These are phyloP conservation scores for Coix lacrymajobi DNA, from an alignment of 176 grass and related monocot species.

Conservation along the genomic window DNA sequence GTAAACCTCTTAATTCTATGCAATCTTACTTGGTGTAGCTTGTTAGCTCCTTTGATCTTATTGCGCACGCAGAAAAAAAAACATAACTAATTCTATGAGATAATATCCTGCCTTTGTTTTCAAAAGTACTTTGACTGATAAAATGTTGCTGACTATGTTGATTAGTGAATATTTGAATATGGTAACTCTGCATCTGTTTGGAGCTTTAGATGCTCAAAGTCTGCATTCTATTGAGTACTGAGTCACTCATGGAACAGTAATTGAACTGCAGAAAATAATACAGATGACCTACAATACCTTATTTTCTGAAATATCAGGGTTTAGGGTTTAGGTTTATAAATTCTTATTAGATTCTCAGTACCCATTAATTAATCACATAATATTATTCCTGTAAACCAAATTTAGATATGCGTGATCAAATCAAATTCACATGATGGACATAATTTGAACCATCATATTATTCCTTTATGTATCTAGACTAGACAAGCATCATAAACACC, in stretches of 20 bases:
- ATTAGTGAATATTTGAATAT: background rate
- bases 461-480: constrained; percentile 1
- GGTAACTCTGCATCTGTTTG: background rate
- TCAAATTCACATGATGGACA: background rate
- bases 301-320: background rate
- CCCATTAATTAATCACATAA: background rate
- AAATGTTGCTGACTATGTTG: background rate
- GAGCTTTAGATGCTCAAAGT: background rate
- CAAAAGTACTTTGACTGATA: background rate
- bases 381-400: background rate
- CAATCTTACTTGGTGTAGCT: background rate
- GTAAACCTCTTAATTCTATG: background rate
- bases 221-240: background rate
- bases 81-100: background rate
- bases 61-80: background rate
- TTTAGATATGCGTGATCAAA: background rate
- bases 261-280: background rate
- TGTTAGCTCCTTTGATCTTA: background rate
- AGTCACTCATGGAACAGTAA: background rate
- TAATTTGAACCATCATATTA: background rate
- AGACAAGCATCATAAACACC: background rate
- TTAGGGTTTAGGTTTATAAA: too few relatives aligned
- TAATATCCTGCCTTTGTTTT: background rate
- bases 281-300: background rate
- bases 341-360: background rate